Conservation (phyloP, 306 rosid species). For the Castanea crenata region DNA sequence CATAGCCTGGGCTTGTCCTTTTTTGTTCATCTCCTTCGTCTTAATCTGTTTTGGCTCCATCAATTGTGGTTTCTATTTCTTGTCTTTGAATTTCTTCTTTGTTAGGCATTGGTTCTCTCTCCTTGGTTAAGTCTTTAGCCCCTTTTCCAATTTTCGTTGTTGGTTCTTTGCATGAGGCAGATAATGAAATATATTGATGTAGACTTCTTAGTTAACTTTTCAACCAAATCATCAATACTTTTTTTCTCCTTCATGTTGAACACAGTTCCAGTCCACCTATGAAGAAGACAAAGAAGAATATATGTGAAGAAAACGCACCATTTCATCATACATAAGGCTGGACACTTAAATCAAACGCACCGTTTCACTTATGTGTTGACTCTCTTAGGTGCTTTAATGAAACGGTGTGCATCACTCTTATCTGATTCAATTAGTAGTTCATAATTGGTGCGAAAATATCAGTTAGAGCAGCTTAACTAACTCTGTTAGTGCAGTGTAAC, state of each 20-base stretch:
- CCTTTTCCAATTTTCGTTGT: background rate
- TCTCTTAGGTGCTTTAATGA: too few species aligned
- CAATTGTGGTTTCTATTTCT: constrained; percentile 19
- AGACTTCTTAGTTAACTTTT: constrained; percentile 4
- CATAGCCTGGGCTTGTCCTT: constrained; percentile 12
- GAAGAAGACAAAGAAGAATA: too few species aligned
- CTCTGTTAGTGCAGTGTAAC: too few species aligned
- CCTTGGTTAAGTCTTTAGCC: constrained; percentile 14
- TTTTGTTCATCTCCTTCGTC: constrained; percentile 20
- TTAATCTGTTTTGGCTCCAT: constrained; percentile 20
- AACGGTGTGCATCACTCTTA: too few species aligned
- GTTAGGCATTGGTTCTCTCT: background rate
- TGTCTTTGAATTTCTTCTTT: constrained; percentile 24
- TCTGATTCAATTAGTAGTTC: too few species aligned
- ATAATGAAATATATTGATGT: constrained; percentile 3
- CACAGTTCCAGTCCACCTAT: too few species aligned
- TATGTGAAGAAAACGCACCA: too few species aligned
- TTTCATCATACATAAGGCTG: too few species aligned
- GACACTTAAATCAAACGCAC: too few species aligned
- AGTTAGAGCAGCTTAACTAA: too few species aligned
- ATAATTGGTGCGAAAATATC: too few species aligned
- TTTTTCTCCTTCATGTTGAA: background rate
- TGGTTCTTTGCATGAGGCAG: constrained; percentile 17
- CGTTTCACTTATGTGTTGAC: too few species aligned
- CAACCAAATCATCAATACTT: background rate